Base-by-base conservation (phyloP, 768 basidiomycete genomes). In the Rhodosporidiobolus sp. region DNA sequence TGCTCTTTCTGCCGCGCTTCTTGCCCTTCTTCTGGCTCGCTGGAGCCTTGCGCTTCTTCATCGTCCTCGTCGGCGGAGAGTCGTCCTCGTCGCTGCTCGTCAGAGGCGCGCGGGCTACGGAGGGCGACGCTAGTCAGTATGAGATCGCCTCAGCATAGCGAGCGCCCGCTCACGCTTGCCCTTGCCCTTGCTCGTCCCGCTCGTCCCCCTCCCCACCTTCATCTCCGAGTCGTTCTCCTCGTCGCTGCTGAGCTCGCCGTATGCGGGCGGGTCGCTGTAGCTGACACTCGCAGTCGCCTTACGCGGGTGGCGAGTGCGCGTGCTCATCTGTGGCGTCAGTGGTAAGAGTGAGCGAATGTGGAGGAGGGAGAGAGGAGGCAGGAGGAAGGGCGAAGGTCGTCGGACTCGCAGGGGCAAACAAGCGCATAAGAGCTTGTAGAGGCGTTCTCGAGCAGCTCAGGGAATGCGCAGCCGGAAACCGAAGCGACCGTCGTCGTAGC, bases 1-100 rank as follows among this genome's bases (percentile, higher is more conserved):
- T 17, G 10, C 11, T 68, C 57, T 76, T 76, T 55, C 73, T 74
- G 35, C 77, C 78, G 14, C 77, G 76, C 53, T 77, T 73, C 55
- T 30, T 66, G 14, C 24, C 24, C 32, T 35, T 35, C 28, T 24
- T 30, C 50, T 46, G 14, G 8, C 10, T 16, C 34, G 35, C 10
- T 30, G 7, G 24, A 28, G 48, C 38, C 55, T 45, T 49, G 45
- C 32, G 20, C 57, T 30, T 53, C 53, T 48, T 35, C 11, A 2
- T 10, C 38, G 8, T 43, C 50, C 3, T 55, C 60, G 54, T 55
- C 38, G 43, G 52, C 20, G 38, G 2, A 1, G 35, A 17, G 19
- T 46, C 17, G 38, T 45, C 52, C 19, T 64, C 63, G 26, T 55
- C 52, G 26, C 28, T 26, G 52, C 63, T 63, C 48, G 48, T 38